Percentiles rank a stretch among this genome's conserved stretches.
phyloP scores from a whole-genome alignment of 345 rosid genomes.

The Eucalyptus paniculata region DNA sequence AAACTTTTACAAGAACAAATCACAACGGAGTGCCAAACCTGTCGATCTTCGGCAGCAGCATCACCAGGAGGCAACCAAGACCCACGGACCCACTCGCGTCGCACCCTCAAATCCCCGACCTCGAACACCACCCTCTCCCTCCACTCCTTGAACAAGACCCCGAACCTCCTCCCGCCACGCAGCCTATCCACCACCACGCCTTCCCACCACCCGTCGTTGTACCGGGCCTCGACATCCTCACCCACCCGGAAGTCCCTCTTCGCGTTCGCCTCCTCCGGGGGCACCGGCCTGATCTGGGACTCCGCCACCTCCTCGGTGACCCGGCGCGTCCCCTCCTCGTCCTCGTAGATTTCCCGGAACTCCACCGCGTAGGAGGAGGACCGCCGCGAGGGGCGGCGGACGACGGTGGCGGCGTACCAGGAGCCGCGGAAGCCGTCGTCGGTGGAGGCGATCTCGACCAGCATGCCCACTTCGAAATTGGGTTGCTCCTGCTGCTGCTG shows the following conservation, averaged over 20 bases:
- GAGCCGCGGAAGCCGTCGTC: conserved; percentile 70
- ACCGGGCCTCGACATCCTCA: conserved; percentile 59
- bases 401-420: conserved; percentile 41
- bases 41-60: not conserved
- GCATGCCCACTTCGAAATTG: not conserved
- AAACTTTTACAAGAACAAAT: not conserved
- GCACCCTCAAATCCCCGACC: conserved; percentile 40
- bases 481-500: not conserved
- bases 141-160: conserved; percentile 41
- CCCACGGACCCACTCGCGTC: conserved; percentile 56
- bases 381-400: not conserved
- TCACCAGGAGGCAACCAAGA: conserved; percentile 55
- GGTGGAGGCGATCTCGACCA: conserved; percentile 54
- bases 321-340: conserved; percentile 28
- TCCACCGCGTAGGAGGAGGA: not conserved
- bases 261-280: conserved; percentile 36
- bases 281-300: conserved; percentile 30
- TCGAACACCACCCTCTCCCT: conserved; percentile 47
- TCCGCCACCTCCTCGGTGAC: conserved; percentile 23
- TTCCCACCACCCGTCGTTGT: conserved; percentile 92
- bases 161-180: conserved; percentile 32
- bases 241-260: conserved; percentile 21
- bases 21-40: conserved; percentile 3
- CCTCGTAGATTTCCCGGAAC: conserved; percentile 33
- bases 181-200: conserved; percentile 48